Evolutionary conservation across 2,329 filamentous ascomycete species (phyloP), one percentile per base, ranked within the genome.

Genomic region (Chaetomiaceae sp.): DNA sequence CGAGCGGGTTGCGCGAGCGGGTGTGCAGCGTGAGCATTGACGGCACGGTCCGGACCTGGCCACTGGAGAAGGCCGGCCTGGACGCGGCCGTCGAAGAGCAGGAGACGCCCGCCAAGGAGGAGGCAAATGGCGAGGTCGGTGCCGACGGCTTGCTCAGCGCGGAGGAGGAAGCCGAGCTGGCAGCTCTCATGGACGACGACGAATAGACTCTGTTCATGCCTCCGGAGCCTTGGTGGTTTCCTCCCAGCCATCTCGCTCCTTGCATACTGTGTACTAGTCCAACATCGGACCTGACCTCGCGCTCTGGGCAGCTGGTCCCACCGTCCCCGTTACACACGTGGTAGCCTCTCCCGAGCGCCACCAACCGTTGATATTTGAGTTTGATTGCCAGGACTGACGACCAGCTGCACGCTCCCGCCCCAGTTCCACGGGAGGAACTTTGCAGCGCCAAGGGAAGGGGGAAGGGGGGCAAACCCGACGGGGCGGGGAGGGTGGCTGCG

Each of bases 91-190:
- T 76, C 11, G 60, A 70, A 55, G 70, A 74, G 55, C 71, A 70
- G 41, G 61, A 64, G 45, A 75, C 79, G 54, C 74, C 68, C 50
- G 69, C 69, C 32, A 68, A 72, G 37, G 64, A 73, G 36, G 72
- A 79, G 51, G 72, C 75, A 55, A 68, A 69, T 22, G 64, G 70
- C 46, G 65, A 69, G 36, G 68, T 69, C 47, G 65, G 71, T 60
- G 62, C 55, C 65, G 65, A 27, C 68, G 67, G 39, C 32, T 50
- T 82, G 60, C 69, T 96, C 66, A 95, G 89, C 5, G 84, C 80
- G 11, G 91, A 97, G 57, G 93, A 98, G 64, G 91, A 97, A 67
- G 53, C 86, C 4, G 93, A 97, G 65, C 72, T 98, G 54, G 90
- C 88, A 12, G 93, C 90, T 54, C 68, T 98, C 62, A 87, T 98